Conservation (phyloP, 2,329 filamentous ascomycete genomes). For the Curvularia sp. region DNA sequence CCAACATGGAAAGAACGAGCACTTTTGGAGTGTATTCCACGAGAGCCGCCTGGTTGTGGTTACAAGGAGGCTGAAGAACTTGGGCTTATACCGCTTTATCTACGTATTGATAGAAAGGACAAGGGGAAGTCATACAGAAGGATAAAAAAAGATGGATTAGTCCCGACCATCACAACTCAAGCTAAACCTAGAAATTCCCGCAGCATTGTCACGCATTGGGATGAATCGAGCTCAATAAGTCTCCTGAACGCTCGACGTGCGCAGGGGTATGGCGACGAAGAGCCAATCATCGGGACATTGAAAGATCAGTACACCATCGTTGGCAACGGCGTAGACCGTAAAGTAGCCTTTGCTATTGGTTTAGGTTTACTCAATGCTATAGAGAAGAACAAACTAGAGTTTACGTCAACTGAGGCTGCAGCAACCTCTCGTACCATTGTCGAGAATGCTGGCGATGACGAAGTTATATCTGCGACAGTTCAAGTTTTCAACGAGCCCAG, state of each 20-base stretch:
- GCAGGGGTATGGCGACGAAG: constrained; percentile 74
- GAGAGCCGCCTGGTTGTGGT: constrained; percentile 52
- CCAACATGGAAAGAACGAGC: constrained; percentile 44
- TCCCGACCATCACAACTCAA: constrained; percentile 69
- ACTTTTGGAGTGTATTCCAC: constrained; percentile 67
- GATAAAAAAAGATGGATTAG: constrained; percentile 60
- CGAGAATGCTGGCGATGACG: neutral
- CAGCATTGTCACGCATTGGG: constrained; percentile 69
- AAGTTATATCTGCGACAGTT: neutral
- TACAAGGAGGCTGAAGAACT: constrained; percentile 46
- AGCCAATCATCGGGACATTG: constrained; percentile 69
- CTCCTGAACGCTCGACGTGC: constrained; percentile 72
- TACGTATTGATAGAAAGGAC: constrained; percentile 29
- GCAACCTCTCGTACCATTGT: neutral
- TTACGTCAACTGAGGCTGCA: neutral
- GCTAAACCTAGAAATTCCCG: constrained; percentile 61
- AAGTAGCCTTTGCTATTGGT: constrained; percentile 71
- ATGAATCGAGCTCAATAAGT: constrained; percentile 66
- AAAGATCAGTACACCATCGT: constrained; percentile 69
- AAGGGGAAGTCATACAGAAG: constrained; percentile 58
- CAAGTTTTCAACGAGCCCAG: neutral
- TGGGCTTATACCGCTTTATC: constrained; percentile 42
- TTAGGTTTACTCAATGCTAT: constrained; percentile 56
- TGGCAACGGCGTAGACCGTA: constrained; percentile 78
- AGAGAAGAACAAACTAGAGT: constrained; percentile 1